Base-by-base conservation (phyloP, 352 stramenopile genomes). In the Pythium plurisporium region DNA sequence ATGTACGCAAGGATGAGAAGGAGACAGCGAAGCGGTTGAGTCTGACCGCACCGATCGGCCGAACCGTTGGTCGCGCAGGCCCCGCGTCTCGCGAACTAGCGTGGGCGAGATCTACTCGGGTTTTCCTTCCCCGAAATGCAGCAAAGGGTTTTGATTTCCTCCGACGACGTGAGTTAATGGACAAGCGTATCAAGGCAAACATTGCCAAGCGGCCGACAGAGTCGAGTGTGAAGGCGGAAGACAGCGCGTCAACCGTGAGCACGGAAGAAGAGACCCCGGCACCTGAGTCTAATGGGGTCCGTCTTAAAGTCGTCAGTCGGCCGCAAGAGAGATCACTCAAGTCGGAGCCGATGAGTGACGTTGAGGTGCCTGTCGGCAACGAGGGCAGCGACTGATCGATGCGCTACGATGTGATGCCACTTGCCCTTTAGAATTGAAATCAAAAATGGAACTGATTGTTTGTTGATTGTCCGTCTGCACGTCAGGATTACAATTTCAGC, bases 121-220 rank as follows among this genome's bases (percentile, higher is more conserved):
- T 91, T 29, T 94, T 94, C 44, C 64, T 85, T 2, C 27, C 64
- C 6, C 81, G 84, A 36, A 83, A 91, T 53, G 84, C 80, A 0
- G 67, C 69, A 25, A 49, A 67, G 12, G 84, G 84, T 14, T 89
- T 79, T 52, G 82, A 94, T 55, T 94, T 91, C 49, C 69, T 91
- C 36, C 53, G 64, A n/a, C 84, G 84, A 12, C 86, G 85, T 51
- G 43, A 76, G 22, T 54, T 91, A 23, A 71, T 77, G 49, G 73
- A 90, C 54, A 17, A 50, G 20, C 73, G 67, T 45, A 41, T 72
- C 12, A 38, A 19, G 14, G 30, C 12, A 3, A 49, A 30, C n/a
- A 41, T 33, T 20, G 50, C 57, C 30, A 62, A 38, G 55, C 67
- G 47, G 26, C 68, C 52, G 59, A 59, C 61, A 38, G 53, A 61